These are phyloP conservation scores for Phycomyces nitens DNA, from an alignment of 192 early-diverging fungal genomes.

Conservation along the genomic window DNA sequence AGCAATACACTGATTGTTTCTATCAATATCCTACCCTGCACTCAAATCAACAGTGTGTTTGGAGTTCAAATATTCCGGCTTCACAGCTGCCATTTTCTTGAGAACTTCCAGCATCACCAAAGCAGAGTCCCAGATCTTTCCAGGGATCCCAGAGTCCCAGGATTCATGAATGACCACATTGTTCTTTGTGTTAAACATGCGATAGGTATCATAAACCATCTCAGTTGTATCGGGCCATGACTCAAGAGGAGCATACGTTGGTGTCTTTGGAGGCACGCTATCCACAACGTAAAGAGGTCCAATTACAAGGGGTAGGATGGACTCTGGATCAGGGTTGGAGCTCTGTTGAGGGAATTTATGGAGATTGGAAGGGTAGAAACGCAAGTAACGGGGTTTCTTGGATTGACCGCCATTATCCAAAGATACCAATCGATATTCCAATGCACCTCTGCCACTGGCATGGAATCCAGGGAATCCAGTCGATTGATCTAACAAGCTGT, in stretches of 20 bases:
- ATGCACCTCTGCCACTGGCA: conserved; percentile 20
- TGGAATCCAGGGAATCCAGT: conserved; percentile 17
- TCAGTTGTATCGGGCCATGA: conserved; percentile 5
- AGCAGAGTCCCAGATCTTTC: conserved; percentile 52
- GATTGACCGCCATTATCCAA: neutral
- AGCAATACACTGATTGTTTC: no score
- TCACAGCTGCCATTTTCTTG: conserved; percentile 13
- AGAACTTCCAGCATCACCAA: conserved; percentile 39
- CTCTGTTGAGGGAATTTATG: conserved; percentile 13
- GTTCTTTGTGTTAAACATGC: conserved; percentile 1
- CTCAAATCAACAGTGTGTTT: conserved; percentile 46
- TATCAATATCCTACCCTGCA: conserved; percentile 45
- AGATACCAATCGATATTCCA: conserved; percentile 19
- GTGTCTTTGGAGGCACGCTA: neutral
- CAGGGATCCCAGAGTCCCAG: conserved; percentile 43
- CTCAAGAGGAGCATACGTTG: conserved; percentile 5
- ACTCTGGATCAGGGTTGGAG: conserved; percentile 4
- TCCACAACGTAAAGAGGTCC: conserved; percentile 8
- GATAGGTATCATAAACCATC: conserved; percentile 20
- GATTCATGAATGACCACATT: conserved; percentile 34
- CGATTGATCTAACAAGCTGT: neutral
- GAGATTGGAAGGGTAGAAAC: neutral
- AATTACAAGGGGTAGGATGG: conserved; percentile 18
- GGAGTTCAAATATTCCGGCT: conserved; percentile 26
- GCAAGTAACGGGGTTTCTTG: conserved; percentile 3